Evolutionary conservation across 2,329 filamentous ascomycete species (phyloP).

Genomic region (Neoascochyta sp.): DNA sequence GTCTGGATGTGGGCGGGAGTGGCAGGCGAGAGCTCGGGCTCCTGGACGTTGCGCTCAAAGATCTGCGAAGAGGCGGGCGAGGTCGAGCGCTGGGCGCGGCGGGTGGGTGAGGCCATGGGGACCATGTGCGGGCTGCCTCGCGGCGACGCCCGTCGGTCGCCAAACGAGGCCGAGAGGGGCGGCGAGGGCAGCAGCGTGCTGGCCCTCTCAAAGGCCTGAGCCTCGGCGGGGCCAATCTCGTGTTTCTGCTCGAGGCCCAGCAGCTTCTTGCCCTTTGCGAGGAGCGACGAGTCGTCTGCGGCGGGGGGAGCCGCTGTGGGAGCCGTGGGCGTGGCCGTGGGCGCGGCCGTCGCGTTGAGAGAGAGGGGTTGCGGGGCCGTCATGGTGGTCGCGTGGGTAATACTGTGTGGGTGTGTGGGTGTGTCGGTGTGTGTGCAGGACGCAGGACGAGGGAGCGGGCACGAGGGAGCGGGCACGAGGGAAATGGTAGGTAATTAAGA

Average conservation of each 20-base stretch:
- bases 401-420: constrained; percentile 3
- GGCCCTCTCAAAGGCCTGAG: constrained; percentile 8
- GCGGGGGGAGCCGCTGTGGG: constrained; percentile 5
- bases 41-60: constrained; percentile 93
- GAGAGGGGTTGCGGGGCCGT: constrained; percentile 1
- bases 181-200: constrained; percentile 29
- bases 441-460: background rate
- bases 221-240: constrained; percentile 17
- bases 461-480: background rate
- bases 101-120: constrained; percentile 57
- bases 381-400: constrained; percentile 6
- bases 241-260: constrained; percentile 38
- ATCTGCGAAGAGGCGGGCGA: constrained; percentile 75
- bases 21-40: constrained; percentile 71
- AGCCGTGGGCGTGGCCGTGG: constrained; percentile 4
- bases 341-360: too few species aligned
- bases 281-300: constrained; percentile 21
- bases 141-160: constrained; percentile 31
- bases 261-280: constrained; percentile 38
- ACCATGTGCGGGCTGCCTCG: constrained; percentile 37
- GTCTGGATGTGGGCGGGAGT: constrained; percentile 91
- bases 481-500: background rate
- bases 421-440: background rate
- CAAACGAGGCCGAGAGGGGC: constrained; percentile 26
- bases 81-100: constrained; percentile 58